Base-by-base conservation (phyloP, 768 basidiomycete species). In the Lactarius psammicola region DNA sequence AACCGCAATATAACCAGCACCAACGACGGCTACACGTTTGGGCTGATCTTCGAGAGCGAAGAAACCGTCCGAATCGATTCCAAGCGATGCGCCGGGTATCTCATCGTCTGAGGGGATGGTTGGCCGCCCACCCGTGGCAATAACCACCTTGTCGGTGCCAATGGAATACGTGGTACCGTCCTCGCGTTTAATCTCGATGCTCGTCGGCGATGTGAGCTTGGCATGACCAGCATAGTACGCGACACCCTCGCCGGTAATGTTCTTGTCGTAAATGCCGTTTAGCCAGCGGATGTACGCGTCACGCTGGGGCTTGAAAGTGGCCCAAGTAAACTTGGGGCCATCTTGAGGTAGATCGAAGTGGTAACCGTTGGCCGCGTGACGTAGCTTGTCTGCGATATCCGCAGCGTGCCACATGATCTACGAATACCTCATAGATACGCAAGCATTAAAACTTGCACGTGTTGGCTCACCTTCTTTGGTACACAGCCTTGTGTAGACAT, bases 391-490 rank as follows among this genome's bases (percentile, higher is more conserved):
- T 34, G 89, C 87, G 63, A 94, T 79, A 77, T 95, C 93, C 31
- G 92, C 91, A 46, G 94, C 93, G 68, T 95, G 90, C 96, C 96
- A 99, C 96, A 98, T 98, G 62, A 99, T 87, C 93, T 96, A 58
- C 9, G 17, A 34, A 54, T 42, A 13, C 20, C 46, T 54, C 58
- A 40, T 51, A 13, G 18, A 62, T 23, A 38, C 17, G 54, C 33
- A 62, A 17, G 9, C 8, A 7, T 61, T 31, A 23, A 7, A 30
- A 18, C 1, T 9, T 10, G 44, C 38, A 20, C 31, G 51, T 54
- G 57, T 30, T 30, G 23, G 71, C 78, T 56, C 58, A 87, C 94
- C 82, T 97, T 99, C 80, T 99, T 99, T 18, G 97, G 97, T 6
- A 99, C 94, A 79, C 96, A 98, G 72, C 94, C 94, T 92, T 69